Conservation (phyloP, 441 rosid genomes). For the Macaranga tanarius region DNA sequence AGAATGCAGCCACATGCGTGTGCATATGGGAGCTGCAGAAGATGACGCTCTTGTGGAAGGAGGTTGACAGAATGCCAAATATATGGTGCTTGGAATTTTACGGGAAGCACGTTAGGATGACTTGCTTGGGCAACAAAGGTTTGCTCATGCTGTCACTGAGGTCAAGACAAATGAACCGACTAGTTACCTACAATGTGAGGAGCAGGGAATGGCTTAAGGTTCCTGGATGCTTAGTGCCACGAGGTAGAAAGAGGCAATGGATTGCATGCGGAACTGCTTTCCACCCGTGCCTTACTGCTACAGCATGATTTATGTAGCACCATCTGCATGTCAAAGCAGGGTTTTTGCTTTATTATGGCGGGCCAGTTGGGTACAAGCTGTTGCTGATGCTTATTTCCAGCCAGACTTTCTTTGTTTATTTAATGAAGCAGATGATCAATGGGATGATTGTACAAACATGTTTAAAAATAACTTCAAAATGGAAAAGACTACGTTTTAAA, state of each 20-base stretch:
- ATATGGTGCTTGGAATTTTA: constrained; percentile 98
- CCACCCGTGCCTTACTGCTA: constrained; percentile 73
- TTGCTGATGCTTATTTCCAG: constrained; percentile 25
- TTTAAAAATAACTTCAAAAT: constrained; percentile 32
- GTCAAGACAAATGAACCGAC: constrained; percentile 82
- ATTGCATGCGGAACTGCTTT: constrained; percentile 92
- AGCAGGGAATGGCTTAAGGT: constrained; percentile 83
- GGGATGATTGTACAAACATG: constrained; percentile 44
- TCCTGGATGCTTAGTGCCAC: constrained; percentile 73
- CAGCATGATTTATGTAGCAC: constrained; percentile 45
- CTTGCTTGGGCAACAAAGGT: constrained; percentile 94
- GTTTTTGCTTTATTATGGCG: constrained; percentile 1
- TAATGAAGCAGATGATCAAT: constrained; percentile 23
- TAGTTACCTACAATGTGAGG: constrained; percentile 67
- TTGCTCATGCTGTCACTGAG: constrained; percentile 91
- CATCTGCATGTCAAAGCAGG: constrained; percentile 8
- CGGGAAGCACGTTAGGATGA: constrained; percentile 98
- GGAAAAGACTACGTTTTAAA: constrained; percentile 16
- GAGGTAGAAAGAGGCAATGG: constrained; percentile 82
- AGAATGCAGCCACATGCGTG: constrained; percentile 93
- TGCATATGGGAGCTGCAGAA: constrained; percentile 98
- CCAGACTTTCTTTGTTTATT: constrained; percentile 17
- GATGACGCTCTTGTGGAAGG: constrained; percentile 99
- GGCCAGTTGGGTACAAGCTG: constrained; percentile 21
- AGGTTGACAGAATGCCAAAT: constrained; percentile 99